phyloP scores from a whole-genome alignment of 1,139 yeast species.

The Nakaseomyces glabratus region DNA sequence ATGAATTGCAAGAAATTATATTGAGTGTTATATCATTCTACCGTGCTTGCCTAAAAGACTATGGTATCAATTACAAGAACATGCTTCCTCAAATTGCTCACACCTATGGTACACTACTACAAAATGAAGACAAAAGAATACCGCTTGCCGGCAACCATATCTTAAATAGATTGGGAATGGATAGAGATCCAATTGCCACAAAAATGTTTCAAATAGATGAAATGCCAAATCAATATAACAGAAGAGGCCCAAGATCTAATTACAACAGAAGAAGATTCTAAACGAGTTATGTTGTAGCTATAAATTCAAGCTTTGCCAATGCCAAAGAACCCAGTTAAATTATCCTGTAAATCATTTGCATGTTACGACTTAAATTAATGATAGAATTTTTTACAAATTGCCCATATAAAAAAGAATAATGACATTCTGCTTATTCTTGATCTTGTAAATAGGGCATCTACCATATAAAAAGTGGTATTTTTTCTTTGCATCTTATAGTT shows the following conservation, averaged over 20 bases:
- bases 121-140: slow-evolving; percentile 14
- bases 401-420: too few relatives aligned
- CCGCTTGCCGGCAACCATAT: slow-evolving; percentile 17
- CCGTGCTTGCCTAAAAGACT: slow-evolving; percentile 20
- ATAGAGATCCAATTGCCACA: slow-evolving; percentile 14
- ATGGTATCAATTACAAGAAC: slow-evolving; percentile 16
- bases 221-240: slow-evolving; percentile 1
- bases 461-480: too few relatives aligned
- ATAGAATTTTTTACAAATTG: too few relatives aligned
- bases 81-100: slow-evolving; percentile 20
- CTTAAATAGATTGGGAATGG: slow-evolving; percentile 18
- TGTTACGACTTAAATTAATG: too few relatives aligned
- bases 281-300: too few relatives aligned
- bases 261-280: too few relatives aligned
- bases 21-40: slow-evolving; percentile 25
- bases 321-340: too few relatives aligned
- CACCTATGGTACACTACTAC: slow-evolving; percentile 21
- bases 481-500: too few relatives aligned
- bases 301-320: too few relatives aligned
- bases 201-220: slow-evolving; percentile 15
- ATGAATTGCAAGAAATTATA: slow-evolving; percentile 18
- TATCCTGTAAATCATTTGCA: too few relatives aligned
- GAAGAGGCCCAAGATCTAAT: slow-evolving; percentile 1
- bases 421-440: too few relatives aligned
- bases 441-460: too few relatives aligned